Percentiles rank a stretch among this genome's conserved stretches.
phyloP scores from a whole-genome alignment of 2,329 filamentous ascomycete genomes.

The Cytospora piceae region DNA sequence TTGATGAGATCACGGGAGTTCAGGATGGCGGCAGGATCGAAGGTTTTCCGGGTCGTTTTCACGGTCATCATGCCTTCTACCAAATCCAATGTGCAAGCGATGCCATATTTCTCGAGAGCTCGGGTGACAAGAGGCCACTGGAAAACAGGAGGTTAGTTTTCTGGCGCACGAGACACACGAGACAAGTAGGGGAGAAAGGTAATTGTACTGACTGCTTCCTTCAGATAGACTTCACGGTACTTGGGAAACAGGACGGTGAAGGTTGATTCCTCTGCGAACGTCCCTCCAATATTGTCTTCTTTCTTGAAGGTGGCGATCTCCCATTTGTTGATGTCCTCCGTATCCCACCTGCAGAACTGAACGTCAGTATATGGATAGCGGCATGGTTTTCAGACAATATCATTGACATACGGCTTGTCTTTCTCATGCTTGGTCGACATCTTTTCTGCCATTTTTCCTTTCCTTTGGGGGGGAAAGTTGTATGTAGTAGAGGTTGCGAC shows the following conservation, averaged over 20 bases:
- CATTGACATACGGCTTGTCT: constrained; percentile 67
- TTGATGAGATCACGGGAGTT: constrained; percentile 96
- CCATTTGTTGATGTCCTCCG: constrained; percentile 97
- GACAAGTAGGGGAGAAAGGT: neutral
- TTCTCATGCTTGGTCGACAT: constrained; percentile 91
- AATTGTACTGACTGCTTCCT: constrained; percentile 60
- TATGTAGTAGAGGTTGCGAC: neutral
- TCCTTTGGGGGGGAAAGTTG: neutral
- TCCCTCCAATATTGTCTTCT: constrained; percentile 81
- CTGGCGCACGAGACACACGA: no score
- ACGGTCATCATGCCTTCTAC: constrained; percentile 97
- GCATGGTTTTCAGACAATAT: neutral
- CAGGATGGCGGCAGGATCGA: constrained; percentile 86
- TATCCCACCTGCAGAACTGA: constrained; percentile 67
- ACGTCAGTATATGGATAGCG: constrained; percentile 3
- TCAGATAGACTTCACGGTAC: constrained; percentile 93
- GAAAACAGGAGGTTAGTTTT: constrained; percentile 7
- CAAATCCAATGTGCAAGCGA: constrained; percentile 90
- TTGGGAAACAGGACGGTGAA: constrained; percentile 91
- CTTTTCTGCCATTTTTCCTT: constrained; percentile 12
- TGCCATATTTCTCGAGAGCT: constrained; percentile 82
- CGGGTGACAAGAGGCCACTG: constrained; percentile 86
- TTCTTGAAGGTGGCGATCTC: constrained; percentile 86
- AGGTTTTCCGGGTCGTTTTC: constrained; percentile 81
- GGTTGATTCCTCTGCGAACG: constrained; percentile 90